Conservation (phyloP, 2,329 filamentous ascomycete genomes). For the Claviceps fusiformis region DNA sequence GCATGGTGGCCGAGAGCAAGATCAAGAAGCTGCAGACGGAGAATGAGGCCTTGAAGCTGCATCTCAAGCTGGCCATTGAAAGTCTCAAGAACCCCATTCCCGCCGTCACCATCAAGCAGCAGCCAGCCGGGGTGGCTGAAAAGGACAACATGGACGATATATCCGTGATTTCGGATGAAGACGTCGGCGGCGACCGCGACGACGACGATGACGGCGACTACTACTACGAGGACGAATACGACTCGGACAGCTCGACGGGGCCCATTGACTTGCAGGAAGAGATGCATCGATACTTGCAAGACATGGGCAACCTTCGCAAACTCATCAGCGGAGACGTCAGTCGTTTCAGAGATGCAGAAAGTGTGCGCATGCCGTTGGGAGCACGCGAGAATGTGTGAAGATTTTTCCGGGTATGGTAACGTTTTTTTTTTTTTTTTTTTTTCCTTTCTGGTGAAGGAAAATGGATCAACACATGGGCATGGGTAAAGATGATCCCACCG, state of each 20-base stretch:
- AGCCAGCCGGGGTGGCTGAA: conserved; percentile 12
- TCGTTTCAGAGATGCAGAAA: conserved; percentile 49
- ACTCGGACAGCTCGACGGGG: conserved; percentile 30
- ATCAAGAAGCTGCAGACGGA: conserved; percentile 80
- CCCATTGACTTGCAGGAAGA: conserved; percentile 63
- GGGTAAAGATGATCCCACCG: no score
- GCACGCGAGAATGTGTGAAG: conserved; percentile 25
- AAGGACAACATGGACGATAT: conserved; percentile 18
- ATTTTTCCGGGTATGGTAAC: no score
- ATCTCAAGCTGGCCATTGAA: conserved; percentile 73
- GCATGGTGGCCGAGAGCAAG: conserved; percentile 83
- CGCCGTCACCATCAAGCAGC: conserved; percentile 27
- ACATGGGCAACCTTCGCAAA: conserved; percentile 55
- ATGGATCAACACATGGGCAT: not conserved
- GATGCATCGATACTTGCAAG: conserved; percentile 71
- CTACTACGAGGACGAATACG: conserved; percentile 46
- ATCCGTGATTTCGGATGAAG: conserved; percentile 16
- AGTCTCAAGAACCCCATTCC: conserved; percentile 89
- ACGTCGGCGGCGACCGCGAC: not conserved
- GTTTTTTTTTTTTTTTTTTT: no score
- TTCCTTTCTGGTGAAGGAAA: no score
- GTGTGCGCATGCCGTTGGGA: conserved; percentile 38
- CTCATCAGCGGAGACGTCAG: conserved; percentile 64
- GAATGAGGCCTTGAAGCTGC: conserved; percentile 77
- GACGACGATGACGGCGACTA: conserved; percentile 33